phyloP scores from a whole-genome alignment of 2,329 filamentous ascomycete species.

The Triangularia verruculosa region DNA sequence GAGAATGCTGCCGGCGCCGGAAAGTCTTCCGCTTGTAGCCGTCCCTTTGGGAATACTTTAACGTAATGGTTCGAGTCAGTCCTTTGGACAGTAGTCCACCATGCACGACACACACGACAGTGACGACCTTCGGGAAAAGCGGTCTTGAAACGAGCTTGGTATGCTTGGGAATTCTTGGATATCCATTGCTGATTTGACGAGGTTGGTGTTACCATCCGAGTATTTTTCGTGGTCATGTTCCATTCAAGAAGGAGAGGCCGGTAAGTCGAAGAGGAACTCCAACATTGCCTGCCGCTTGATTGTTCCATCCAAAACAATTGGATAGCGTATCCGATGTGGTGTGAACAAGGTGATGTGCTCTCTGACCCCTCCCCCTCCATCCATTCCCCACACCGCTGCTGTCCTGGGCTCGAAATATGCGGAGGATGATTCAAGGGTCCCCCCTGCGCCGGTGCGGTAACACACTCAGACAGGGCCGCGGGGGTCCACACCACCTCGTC shows the following conservation, averaged over 20 bases:
- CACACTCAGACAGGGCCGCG: neutral
- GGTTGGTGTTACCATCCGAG: neutral
- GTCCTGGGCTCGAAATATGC: neutral
- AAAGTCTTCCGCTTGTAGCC: conserved; percentile 15
- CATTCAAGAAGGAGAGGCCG: neutral
- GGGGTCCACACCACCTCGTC: conserved; percentile 14
- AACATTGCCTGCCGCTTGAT: neutral
- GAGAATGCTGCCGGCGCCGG: neutral
- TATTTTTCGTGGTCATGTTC: conserved; percentile 7
- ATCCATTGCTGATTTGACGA: neutral
- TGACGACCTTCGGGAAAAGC: neutral
- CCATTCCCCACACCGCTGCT: neutral
- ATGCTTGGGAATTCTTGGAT: neutral
- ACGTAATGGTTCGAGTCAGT: conserved; percentile 47
- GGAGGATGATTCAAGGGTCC: conserved; percentile 3
- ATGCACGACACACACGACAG: conserved; percentile 8
- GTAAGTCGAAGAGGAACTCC: neutral
- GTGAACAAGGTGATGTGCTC: neutral
- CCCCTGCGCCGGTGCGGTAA: neutral
- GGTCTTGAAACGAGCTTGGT: conserved; percentile 2
- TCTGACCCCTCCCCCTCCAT: neutral
- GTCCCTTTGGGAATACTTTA: conserved; percentile 39
- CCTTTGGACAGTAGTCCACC: too few relatives aligned
- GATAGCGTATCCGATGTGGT: neutral
- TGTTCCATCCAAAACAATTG: neutral